These are phyloP conservation scores for Colletotrichum noveboracense DNA, from an alignment of 2,329 filamentous ascomycete genomes.

Conservation along the genomic window DNA sequence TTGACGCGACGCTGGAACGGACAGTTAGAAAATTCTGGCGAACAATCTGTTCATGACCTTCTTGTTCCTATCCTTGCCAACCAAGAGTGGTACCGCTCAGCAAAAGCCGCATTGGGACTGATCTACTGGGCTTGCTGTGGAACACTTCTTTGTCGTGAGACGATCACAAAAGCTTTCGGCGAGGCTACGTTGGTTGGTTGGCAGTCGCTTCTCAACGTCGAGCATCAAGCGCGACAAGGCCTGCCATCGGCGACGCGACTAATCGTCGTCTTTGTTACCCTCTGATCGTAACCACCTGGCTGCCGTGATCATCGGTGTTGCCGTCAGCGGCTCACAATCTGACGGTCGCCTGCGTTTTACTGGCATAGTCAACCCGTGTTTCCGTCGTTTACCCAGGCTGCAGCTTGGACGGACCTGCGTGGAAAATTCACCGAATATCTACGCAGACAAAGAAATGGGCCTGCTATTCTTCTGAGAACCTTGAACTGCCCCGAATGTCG, in stretches of 20 bases:
- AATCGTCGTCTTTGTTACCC: not conserved
- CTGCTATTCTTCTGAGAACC: not conserved
- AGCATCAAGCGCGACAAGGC: not conserved
- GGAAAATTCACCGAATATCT: not conserved
- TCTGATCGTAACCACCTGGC: not conserved
- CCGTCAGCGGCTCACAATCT: not conserved
- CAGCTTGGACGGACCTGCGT: not conserved
- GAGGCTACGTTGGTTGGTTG: not conserved
- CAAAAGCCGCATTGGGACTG: not conserved
- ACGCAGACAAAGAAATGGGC: not conserved
- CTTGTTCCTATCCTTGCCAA: not conserved
- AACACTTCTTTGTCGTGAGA: constrained; percentile 3
- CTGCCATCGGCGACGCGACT: not conserved
- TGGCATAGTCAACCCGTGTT: not conserved
- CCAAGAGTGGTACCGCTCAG: not conserved
- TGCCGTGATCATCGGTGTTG: not conserved
- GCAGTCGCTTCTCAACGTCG: not conserved
- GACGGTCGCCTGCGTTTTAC: not conserved
- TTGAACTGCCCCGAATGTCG: not conserved
- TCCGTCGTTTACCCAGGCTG: not conserved
- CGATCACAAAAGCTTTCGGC: not conserved
- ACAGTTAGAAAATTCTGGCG: not conserved
- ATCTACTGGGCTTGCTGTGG: not conserved
- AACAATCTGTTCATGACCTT: not conserved
- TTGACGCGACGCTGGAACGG: not conserved